A percentile compares a stretch with the other conserved stretches of the same genome.
Evolutionary conservation across 306 rosid genomes (phyloP).

Genomic region (Styphnolobium japonicum): DNA sequence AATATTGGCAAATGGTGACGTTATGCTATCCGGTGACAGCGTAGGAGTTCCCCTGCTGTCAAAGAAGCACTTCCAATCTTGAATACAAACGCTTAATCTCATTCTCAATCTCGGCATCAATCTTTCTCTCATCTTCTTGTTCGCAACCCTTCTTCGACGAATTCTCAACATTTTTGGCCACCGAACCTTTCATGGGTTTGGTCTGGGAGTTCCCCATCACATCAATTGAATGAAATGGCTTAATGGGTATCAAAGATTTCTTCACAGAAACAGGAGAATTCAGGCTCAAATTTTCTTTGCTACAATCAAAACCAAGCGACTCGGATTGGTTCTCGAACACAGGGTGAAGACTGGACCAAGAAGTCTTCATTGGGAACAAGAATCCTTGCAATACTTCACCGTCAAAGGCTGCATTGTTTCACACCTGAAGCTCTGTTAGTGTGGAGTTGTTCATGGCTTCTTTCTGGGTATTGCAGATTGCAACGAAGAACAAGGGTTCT

Average conservation of each 20-base stretch:
- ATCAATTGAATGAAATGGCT: conserved; percentile 34
- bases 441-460: conserved; percentile 42
- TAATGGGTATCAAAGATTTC: conserved; percentile 32
- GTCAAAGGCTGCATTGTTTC: conserved; percentile 71
- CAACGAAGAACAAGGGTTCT: too few species aligned
- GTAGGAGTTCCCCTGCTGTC: too few species aligned
- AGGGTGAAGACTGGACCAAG: conserved; percentile 40
- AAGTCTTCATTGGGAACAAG: conserved; percentile 6
- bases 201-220: conserved; percentile 30
- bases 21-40: too few species aligned
- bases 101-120: conserved; percentile 57
- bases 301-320: conserved; percentile 42
- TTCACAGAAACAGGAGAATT: conserved; percentile 39
- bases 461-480: conserved; percentile 45
- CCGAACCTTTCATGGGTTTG: conserved; percentile 34
- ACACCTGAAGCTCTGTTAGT: conserved; percentile 59
- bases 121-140: conserved; percentile 31
- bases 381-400: conserved; percentile 38
- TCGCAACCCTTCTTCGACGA: conserved; percentile 1
- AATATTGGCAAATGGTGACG: too few species aligned
- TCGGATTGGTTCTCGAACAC: conserved; percentile 21
- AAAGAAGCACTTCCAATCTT: conserved; percentile 47
- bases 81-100: conserved; percentile 50
- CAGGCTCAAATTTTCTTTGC: conserved; percentile 69
- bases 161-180: conserved; percentile 12